Evolutionary conservation across 2,329 filamentous ascomycete species (phyloP), one percentile per base, ranked within the genome.

Genomic region (Hymenoscyphus scutula): DNA sequence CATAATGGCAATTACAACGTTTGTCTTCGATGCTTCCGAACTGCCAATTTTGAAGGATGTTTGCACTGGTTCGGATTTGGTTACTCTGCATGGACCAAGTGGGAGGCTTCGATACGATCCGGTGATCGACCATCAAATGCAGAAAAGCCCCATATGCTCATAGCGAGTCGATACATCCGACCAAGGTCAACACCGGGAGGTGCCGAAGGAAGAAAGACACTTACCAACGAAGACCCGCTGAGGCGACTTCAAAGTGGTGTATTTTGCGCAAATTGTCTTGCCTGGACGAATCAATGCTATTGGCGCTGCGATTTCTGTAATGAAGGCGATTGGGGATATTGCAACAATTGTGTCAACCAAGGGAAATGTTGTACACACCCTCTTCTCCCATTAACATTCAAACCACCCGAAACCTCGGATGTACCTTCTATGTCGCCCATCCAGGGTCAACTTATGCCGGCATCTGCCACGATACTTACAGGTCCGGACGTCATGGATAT

Each of bases 301-400:
- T 98, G 93, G 94, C 88, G 90, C 65, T 98, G 94, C 74, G 86
- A 89, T 63, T 75, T 82, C 29, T 98, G 94, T 77, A 97, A 97
- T 70, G 87, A 95, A 65, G 94, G 92, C 5, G 93, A 96, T 72
- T 98, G 93, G 93, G 94, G 94, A 0, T 97, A 91, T 74, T 98
- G 94, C 77, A 92, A 93, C 70, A 79, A 82, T 64, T 98, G 94
- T 68, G 91, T 97, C 32, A 93, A 94, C 63, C 87, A 89, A 74
- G 92, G 91, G 17, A 82, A 83, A 64, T 89, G 87, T 64, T 98
- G 94, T 76, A 90, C 88, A 0, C 94, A 98, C 72, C 82, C 89
- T 6, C 80, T 98, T 0, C 79, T 96, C 0, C 91, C 93, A 0
- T 79, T 96, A 53, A 84, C 87, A 0, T 89, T 92, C 68, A 80